Percentiles rank a stretch among this genome's conserved stretches.
Conservation (phyloP, 768 basidiomycete species). For the Phanerochaete sordida region DNA sequence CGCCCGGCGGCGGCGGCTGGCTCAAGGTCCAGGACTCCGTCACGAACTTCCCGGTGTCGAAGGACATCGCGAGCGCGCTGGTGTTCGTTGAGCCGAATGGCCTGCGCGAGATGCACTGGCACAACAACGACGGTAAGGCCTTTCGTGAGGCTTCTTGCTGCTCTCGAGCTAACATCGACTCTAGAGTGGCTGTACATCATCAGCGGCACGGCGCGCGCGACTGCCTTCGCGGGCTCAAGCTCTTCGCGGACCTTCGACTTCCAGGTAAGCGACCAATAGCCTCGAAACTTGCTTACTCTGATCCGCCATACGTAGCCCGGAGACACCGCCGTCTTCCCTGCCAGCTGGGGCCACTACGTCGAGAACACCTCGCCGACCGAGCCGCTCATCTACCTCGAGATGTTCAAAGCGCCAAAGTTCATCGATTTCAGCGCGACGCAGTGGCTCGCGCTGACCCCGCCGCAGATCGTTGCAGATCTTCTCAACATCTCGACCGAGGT, state of each 20-base stretch:
- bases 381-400: conserved; percentile 23
- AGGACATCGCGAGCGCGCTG: conserved; percentile 17
- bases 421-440: conserved; percentile 24
- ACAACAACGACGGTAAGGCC: conserved; percentile 18
- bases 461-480: conserved; percentile 22
- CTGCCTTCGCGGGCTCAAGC: conserved; percentile 21
- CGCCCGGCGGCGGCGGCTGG: conserved; percentile 23
- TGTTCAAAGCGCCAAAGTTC: conserved; percentile 22
- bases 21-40: conserved; percentile 23
- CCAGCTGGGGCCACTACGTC: conserved; percentile 23
- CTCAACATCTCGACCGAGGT: conserved; percentile 16
- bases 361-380: conserved; percentile 24
- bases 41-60: conserved; percentile 23
- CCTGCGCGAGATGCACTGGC: conserved; percentile 25
- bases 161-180: neutral
- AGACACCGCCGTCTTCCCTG: conserved; percentile 22
- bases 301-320: conserved; percentile 6
- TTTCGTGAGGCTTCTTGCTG: no score
- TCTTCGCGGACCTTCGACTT: conserved; percentile 22
- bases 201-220: conserved; percentile 20
- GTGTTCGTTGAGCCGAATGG: conserved; percentile 24
- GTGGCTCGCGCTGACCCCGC: conserved; percentile 22
- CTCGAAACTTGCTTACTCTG: no score
- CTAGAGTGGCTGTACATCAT: conserved; percentile 25
- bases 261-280: conserved; percentile 10